Evolutionary conservation across 2,329 filamentous ascomycete genomes (phyloP).

Genomic region (Gremmenia infestans): DNA sequence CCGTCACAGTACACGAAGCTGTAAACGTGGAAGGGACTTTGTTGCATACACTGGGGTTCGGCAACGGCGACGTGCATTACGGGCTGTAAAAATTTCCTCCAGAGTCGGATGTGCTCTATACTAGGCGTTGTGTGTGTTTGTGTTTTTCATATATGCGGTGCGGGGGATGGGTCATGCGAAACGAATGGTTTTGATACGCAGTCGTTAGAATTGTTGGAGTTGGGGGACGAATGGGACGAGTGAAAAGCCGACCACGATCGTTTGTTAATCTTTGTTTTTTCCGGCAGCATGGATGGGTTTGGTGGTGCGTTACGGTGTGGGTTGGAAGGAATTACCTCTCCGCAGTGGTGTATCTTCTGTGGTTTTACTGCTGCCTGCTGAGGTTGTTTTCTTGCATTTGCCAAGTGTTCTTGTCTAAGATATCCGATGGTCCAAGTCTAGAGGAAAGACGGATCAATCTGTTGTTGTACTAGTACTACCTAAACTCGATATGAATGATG

Average conservation of each 20-base stretch:
- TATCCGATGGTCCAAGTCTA: constrained; percentile 16
- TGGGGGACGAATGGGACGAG: constrained; percentile 1
- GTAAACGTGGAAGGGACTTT: neutral
- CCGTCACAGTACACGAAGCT: constrained; percentile 8
- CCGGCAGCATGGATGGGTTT: neutral
- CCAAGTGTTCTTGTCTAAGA: constrained; percentile 6
- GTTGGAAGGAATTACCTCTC: constrained; percentile 16
- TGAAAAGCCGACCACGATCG: constrained; percentile 2
- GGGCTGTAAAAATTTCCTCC: constrained; percentile 9
- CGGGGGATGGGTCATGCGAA: neutral
- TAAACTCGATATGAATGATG: constrained; percentile 2
- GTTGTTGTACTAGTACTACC: constrained; percentile 20
- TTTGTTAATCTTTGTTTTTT: constrained; percentile 1
- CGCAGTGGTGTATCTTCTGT: constrained; percentile 5
- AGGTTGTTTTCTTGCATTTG: neutral
- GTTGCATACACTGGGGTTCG: constrained; percentile 1
- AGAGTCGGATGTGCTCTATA: constrained; percentile 15
- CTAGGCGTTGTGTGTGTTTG: constrained; percentile 11
- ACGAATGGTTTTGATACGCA: neutral
- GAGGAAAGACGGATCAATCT: constrained; percentile 7
- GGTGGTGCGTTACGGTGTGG: neutral
- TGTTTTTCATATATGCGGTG: constrained; percentile 6
- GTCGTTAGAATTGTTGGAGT: constrained; percentile 5
- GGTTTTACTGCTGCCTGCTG: neutral
- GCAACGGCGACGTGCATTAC: constrained; percentile 15